phyloP scores from a whole-genome alignment of 2,329 filamentous ascomycete species.

The Zymoseptoria tritici region DNA sequence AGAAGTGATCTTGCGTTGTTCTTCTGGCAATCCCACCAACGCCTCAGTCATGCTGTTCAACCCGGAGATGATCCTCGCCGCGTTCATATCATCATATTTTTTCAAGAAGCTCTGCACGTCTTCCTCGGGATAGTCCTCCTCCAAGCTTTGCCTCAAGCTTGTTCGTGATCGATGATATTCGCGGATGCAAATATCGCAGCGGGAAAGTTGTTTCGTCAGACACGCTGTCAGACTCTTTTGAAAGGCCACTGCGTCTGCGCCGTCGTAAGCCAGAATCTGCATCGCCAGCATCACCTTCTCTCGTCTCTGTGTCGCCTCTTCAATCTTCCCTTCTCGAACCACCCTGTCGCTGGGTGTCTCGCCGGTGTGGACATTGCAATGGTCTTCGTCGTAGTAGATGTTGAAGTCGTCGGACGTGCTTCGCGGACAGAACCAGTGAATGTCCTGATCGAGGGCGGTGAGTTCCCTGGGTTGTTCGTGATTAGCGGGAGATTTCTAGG shows the following conservation, averaged over 20 bases:
- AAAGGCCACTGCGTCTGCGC: slow-evolving; percentile 38
- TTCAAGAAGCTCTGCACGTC: slow-evolving; percentile 39
- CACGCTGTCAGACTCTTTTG: slow-evolving; percentile 34
- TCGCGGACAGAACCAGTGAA: slow-evolving; percentile 46
- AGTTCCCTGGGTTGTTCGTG: slow-evolving; percentile 15
- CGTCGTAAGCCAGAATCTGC: slow-evolving; percentile 43
- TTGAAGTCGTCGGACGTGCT: slow-evolving; percentile 27
- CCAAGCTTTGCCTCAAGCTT: slow-evolving; percentile 35
- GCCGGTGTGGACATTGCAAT: slow-evolving; percentile 15
- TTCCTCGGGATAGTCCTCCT: slow-evolving; percentile 38
- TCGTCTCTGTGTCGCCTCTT: slow-evolving; percentile 35
- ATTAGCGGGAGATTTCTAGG: neutral
- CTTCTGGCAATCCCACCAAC: slow-evolving; percentile 40
- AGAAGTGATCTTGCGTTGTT: slow-evolving; percentile 43
- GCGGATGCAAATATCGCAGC: slow-evolving; percentile 45
- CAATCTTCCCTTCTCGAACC: slow-evolving; percentile 26
- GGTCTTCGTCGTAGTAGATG: slow-evolving; percentile 41
- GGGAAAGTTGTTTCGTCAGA: slow-evolving; percentile 36
- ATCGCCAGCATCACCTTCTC: slow-evolving; percentile 36
- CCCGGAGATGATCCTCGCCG: slow-evolving; percentile 37
- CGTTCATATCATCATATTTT: slow-evolving; percentile 39
- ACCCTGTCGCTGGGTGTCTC: slow-evolving; percentile 24
- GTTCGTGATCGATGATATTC: slow-evolving; percentile 40
- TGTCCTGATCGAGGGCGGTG: slow-evolving; percentile 27
- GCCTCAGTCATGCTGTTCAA: slow-evolving; percentile 36